Conservation (phyloP, 2,329 filamentous ascomycete species). For the Microascus cirrosus region DNA sequence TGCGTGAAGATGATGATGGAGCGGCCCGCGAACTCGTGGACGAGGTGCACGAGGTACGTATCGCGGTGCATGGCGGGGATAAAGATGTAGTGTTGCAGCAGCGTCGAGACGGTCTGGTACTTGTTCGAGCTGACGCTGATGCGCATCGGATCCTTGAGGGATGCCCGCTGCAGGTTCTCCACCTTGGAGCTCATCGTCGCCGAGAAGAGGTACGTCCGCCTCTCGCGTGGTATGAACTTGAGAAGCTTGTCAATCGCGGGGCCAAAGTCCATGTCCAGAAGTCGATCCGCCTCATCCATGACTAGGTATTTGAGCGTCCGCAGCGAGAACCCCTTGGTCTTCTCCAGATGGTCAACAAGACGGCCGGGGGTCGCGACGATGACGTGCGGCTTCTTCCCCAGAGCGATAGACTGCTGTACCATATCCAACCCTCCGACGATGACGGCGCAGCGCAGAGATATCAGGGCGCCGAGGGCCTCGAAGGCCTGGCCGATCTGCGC, state of each 20-base stretch:
- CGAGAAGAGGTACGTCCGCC: conserved; percentile 80
- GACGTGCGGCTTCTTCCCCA: conserved; percentile 94
- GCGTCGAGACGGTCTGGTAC: conserved; percentile 83
- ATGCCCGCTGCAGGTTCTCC: conserved; percentile 83
- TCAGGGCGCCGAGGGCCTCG: conserved; percentile 76
- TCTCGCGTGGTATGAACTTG: conserved; percentile 70
- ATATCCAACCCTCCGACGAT: conserved; percentile 94
- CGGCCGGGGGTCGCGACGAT: conserved; percentile 86
- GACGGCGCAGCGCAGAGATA: conserved; percentile 75
- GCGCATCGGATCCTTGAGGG: conserved; percentile 70
- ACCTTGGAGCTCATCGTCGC: conserved; percentile 93
- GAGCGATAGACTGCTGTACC: conserved; percentile 79
- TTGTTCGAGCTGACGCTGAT: conserved; percentile 74
- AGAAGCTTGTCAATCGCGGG: conserved; percentile 88
- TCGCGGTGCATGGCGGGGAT: conserved; percentile 84
- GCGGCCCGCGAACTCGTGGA: conserved; percentile 81
- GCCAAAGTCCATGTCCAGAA: conserved; percentile 90
- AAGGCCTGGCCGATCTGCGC: conserved; percentile 84
- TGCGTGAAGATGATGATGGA: conserved; percentile 83
- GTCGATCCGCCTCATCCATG: conserved; percentile 87
- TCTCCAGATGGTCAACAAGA: conserved; percentile 84
- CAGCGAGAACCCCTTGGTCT: conserved; percentile 91
- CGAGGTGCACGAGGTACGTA: conserved; percentile 72
- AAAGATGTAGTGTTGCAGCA: conserved; percentile 80
- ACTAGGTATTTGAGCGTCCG: conserved; percentile 76